Evolutionary conservation across 75 land plant genomes (phyloP), one percentile per base, ranked within the genome.

Genomic region (Pinus taeda): DNA sequence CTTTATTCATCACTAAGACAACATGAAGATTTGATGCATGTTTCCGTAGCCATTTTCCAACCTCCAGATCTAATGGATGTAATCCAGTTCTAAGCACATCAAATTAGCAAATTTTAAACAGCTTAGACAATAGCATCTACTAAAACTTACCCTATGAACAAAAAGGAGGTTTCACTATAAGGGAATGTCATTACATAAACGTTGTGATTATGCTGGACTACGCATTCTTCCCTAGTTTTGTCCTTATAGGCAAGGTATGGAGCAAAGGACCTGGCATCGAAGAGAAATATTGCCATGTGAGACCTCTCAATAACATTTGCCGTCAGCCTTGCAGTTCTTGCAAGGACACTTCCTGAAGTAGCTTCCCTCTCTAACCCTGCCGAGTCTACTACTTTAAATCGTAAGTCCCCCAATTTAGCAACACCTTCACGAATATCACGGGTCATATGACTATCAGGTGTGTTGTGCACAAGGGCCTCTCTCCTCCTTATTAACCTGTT

Each of bases 361-460:
- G 92, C 92, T 15, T 82, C 87, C 13, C 90, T 95, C 76, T 97
- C 99, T 58, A 97, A 80, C 5, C 99, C 99, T 21, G 99, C 98
- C 0, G 99, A 92, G 73, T 97, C 99, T 73, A 96, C 77, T 29
- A 95, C 98, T 36, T 77, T 81, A 75, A 97, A 97, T 55, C 98
- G 78, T 76, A 97, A 79, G 78, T 93, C 96, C 2, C 95, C 93
- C 71, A 97, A 74, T 76, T 97, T 97, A 3, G 99, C 99, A 79
- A 94, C 75, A n/a, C 99, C 99, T 84, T 97, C 99, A 33, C 99
- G 84, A 15, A 95, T 83, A 57, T 97, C 99, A 9, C 99, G 88
- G 3, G 99, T 97, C 21, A 97, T 95, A 79, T 97, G 99, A 65
- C 92, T 90, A 71, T 86, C 93, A 22, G 99, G 98, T 15, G 99